A percentile compares a stretch with the other conserved stretches of the same genome.
Evolutionary conservation across 352 stramenopile genomes (phyloP).

Genomic region (Blastocystis sp.): DNA sequence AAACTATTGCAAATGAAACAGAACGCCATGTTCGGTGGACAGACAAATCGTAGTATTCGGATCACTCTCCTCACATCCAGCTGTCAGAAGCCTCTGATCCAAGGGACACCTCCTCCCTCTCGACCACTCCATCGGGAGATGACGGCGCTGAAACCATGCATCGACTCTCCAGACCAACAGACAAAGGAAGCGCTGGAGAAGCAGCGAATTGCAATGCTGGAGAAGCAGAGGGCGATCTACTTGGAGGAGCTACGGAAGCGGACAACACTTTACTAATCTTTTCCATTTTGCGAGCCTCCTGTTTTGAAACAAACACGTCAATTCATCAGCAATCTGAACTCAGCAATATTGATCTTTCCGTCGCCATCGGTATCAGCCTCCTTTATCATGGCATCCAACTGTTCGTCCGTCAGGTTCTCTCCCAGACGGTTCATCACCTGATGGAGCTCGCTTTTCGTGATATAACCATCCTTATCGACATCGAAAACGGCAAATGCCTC

Average conservation of each 20-base stretch:
- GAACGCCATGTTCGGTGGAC: slow-evolving; percentile 18
- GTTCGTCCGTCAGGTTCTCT: slow-evolving; percentile 44
- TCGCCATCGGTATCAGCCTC: slow-evolving; percentile 44
- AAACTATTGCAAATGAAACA: background rate
- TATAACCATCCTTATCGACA: slow-evolving; percentile 57
- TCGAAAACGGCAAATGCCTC: slow-evolving; percentile 59
- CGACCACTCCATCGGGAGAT: background rate
- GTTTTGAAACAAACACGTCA: slow-evolving; percentile 27
- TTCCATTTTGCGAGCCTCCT: background rate
- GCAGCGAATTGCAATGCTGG: background rate
- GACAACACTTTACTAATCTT: background rate
- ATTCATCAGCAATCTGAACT: slow-evolving; percentile 50
- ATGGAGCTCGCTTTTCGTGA: slow-evolving; percentile 54
- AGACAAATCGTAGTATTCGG: background rate
- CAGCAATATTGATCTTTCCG: slow-evolving; percentile 42
- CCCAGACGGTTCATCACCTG: slow-evolving; percentile 54
- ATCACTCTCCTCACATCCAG: background rate
- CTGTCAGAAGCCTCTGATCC: background rate
- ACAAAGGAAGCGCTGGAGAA: slow-evolving; percentile 11
- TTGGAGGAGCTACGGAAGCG: background rate
- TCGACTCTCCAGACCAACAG: background rate
- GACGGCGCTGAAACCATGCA: slow-evolving; percentile 9
- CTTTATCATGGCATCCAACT: slow-evolving; percentile 51
- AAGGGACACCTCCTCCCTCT: slow-evolving; percentile 10
- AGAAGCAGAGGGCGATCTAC: background rate